Evolutionary conservation across 2,329 filamentous ascomycete genomes (phyloP).

Genomic region (Lasiodiplodia sp.): DNA sequence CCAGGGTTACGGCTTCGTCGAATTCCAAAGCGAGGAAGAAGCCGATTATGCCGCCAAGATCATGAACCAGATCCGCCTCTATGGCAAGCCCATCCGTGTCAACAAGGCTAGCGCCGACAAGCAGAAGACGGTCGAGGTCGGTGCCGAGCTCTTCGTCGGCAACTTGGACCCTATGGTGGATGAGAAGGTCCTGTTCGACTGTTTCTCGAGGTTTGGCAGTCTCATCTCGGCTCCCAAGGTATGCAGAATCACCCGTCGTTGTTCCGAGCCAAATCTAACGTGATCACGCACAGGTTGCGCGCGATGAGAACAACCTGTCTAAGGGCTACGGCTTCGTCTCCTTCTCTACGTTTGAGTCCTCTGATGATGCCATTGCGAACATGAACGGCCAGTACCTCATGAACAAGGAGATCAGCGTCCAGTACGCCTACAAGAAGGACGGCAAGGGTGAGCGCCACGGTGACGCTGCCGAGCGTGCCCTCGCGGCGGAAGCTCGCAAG

Average conservation of each 20-base stretch:
- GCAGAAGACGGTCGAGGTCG: slow-evolving; percentile 90
- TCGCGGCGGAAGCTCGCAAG: slow-evolving; percentile 91
- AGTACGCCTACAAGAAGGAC: slow-evolving; percentile 99
- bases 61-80: slow-evolving; percentile 94
- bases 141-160: slow-evolving; percentile 95
- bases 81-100: slow-evolving; percentile 92
- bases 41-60: slow-evolving; percentile 96
- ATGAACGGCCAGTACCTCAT: slow-evolving; percentile 97
- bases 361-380: slow-evolving; percentile 87
- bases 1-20: slow-evolving; percentile 98
- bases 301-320: slow-evolving; percentile 85
- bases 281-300: slow-evolving; percentile 62
- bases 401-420: slow-evolving; percentile 95
- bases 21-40: slow-evolving; percentile 94
- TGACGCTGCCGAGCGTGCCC: slow-evolving; percentile 88
- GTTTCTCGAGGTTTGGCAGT: slow-evolving; percentile 88
- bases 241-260: slow-evolving; percentile 29
- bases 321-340: slow-evolving; percentile 98
- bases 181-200: slow-evolving; percentile 95
- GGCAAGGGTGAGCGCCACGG: slow-evolving; percentile 96
- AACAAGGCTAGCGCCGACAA: slow-evolving; percentile 96
- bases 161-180: slow-evolving; percentile 95
- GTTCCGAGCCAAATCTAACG: neutral
- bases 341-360: slow-evolving; percentile 91
- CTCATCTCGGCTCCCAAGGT: slow-evolving; percentile 88